Conservation (phyloP, 352 stramenopile species). For the Globisporangium splendens region DNA sequence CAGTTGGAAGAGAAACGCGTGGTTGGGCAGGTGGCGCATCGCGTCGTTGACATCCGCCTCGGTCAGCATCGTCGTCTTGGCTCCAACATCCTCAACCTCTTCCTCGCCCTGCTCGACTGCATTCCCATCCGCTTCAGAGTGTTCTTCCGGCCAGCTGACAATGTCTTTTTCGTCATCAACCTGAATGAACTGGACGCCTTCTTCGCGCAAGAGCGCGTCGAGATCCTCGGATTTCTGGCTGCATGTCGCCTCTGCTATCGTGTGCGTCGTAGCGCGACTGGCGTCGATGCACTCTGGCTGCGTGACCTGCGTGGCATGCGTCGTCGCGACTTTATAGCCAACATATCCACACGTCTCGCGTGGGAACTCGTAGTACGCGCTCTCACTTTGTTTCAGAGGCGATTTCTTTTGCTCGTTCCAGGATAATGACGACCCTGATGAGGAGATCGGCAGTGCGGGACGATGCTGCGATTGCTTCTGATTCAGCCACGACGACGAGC, state of each 20-base stretch:
- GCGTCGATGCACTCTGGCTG: not conserved
- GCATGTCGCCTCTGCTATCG: too few relatives aligned
- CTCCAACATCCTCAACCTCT: not conserved
- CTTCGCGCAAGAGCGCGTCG: too few relatives aligned
- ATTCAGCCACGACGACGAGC: constrained; percentile 1
- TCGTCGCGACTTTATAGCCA: constrained; percentile 11
- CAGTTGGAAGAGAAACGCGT: constrained; percentile 21
- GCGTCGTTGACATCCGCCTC: constrained; percentile 15
- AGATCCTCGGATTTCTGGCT: too few relatives aligned
- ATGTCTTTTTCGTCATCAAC: not conserved
- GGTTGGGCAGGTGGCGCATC: constrained; percentile 14
- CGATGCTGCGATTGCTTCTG: not conserved
- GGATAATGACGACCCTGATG: too few relatives aligned
- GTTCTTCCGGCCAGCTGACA: not conserved
- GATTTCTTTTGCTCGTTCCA: too few relatives aligned
- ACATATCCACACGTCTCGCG: constrained; percentile 10
- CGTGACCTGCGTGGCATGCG: not conserved
- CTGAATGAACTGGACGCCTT: too few relatives aligned
- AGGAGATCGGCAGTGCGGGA: too few relatives aligned
- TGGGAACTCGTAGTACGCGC: constrained; percentile 11
- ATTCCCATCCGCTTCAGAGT: not conserved
- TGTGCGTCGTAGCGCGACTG: too few relatives aligned
- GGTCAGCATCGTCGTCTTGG: constrained; percentile 4
- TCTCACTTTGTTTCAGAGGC: not conserved
- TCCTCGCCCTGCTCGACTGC: not conserved